Evolutionary conservation across 176 grass and related monocot genomes (phyloP).

Genomic region (sorghum (Sorghum bicolor)): Sorghum_bicolor_NCBIv3 NC_012873.2:5612501-5613000

Average conservation of each 20-base stretch:
- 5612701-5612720: not conserved
- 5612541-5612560: too few species aligned
- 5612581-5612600: too few species aligned
- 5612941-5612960: not conserved
- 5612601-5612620: too few species aligned
- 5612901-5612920: slow-evolving; percentile 10
- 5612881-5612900: not conserved
- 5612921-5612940: slow-evolving; percentile 23
- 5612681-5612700: not conserved
- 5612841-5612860: too few species aligned
- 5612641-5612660: too few species aligned
- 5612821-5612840: too few species aligned
- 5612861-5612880: slow-evolving; percentile 33
- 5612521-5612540: too few species aligned
- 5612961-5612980: not conserved
- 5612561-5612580: too few species aligned
- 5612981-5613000: not conserved
- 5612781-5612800: slow-evolving; percentile 12
- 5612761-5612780: slow-evolving; percentile 30
- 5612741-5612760: slow-evolving; percentile 21
- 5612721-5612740: slow-evolving; percentile 29
- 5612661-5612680: too few species aligned
- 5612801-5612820: too few species aligned
- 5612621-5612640: too few species aligned
- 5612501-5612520: too few species aligned